Evolutionary conservation across 164 flowering plant genomes (phyloP), one percentile per base, ranked within the genome.

Genomic region (Vitis riparia): DNA sequence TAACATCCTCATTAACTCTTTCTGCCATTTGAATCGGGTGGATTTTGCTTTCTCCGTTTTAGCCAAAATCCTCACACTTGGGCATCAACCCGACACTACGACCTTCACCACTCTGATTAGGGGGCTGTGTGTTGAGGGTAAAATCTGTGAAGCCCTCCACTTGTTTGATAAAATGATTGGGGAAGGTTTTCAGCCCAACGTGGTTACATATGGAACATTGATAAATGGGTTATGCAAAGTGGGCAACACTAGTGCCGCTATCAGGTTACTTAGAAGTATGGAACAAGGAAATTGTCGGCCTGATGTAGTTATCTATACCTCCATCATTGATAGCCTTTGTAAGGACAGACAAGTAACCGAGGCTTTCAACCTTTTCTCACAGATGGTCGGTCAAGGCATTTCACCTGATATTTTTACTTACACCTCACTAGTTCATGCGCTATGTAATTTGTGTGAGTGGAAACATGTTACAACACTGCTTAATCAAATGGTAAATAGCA

Each of bases 201-300:
- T 0, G 1, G 14, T 71, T 2, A 62, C 47, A 4, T 76, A 68
- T 52, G 69, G 58, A 2, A 63, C 60, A 0, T 14, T 76, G 2
- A 68, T 76, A 7, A 66, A 68, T 49, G 73, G 70, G n/a, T 69
- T 71, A 13, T 71, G 79, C 51, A 71, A 66, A 51, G 37, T 16
- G 11, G 59, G 66, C 1, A 23, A 50, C 23, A 61, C 64, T 12
- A 6, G 4, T 8, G 66, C 12, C 1, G 73, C 73, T 0, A 15
- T 62, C 16, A 53, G 12, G 50, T 50, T 62, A 15, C 61, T 70
- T 44, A 27, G 19, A 17, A 11, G 23, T 3, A 70, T 55, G 60
- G 29, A 19, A 4, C 32, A 63, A 7, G 9, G 1, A 15, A 23
- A 23, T 3, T 16, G 50, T 37, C 15, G 19, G 29, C 51, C 51